Percentiles rank a stretch among this genome's conserved stretches.
phyloP scores from a whole-genome alignment of 2,329 filamentous ascomycete genomes.

The Apiospora phragmitis region DNA sequence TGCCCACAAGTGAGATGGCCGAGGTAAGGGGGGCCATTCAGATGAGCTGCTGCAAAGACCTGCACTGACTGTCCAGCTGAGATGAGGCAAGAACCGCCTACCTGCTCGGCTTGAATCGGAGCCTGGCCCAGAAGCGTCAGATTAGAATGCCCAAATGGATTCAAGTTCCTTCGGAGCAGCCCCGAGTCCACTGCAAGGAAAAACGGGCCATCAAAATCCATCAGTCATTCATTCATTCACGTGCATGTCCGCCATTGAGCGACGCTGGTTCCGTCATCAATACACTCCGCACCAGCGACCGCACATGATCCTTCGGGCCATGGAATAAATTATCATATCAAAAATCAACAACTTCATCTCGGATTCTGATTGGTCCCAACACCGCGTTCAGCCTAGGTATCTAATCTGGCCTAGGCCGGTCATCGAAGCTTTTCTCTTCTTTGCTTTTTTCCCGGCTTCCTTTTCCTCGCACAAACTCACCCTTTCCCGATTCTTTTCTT shows the following conservation, averaged over 20 bases:
- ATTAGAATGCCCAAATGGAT: neutral
- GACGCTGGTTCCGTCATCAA: neutral
- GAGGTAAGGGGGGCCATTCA: neutral
- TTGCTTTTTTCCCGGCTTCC: neutral
- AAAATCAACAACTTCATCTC: neutral
- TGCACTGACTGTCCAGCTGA: neutral
- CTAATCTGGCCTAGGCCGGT: neutral
- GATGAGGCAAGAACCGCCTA: neutral
- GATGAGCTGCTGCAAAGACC: constrained; percentile 4
- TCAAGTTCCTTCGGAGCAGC: neutral
- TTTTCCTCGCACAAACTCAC: neutral
- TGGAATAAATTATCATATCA: neutral
- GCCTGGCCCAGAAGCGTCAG: neutral
- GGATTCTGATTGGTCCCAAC: neutral
- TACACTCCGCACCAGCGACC: neutral
- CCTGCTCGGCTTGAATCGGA: constrained; percentile 2
- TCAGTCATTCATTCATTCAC: neutral
- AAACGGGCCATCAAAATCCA: neutral
- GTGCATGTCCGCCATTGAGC: neutral
- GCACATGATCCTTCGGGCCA: neutral
- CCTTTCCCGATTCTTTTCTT: neutral
- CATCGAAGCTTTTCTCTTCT: neutral
- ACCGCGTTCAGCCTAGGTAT: neutral
- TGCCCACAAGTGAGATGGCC: constrained; percentile 10
- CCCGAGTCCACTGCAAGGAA: neutral